Conservation (phyloP, 106 monocot species). For the Cymbidium sinense region DNA sequence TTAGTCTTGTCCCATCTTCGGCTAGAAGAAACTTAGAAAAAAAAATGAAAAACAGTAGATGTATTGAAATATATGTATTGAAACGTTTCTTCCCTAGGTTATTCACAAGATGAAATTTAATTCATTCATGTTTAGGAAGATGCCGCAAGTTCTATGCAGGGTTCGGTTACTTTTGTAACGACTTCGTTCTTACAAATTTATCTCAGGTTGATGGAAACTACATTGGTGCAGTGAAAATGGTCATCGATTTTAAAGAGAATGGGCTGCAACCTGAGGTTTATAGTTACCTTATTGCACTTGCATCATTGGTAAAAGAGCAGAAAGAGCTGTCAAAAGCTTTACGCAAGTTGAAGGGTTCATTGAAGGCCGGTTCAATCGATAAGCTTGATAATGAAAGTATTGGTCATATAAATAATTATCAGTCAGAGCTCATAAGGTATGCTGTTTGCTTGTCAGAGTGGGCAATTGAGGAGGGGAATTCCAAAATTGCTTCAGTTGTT, state of each 20-base stretch:
- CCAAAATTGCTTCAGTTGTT: slow-evolving; percentile 31
- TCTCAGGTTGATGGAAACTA: slow-evolving; percentile 77
- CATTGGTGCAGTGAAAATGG: slow-evolving; percentile 61
- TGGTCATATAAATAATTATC: slow-evolving; percentile 44
- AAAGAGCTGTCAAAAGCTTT: slow-evolving; percentile 88
- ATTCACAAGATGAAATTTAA: background rate
- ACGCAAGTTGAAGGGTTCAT: slow-evolving; percentile 42
- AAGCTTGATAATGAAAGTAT: slow-evolving; percentile 38
- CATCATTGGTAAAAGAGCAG: slow-evolving; percentile 96
- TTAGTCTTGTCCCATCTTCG: no score
- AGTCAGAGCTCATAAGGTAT: slow-evolving; percentile 47
- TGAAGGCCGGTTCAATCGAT: slow-evolving; percentile 32
- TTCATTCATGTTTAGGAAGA: background rate
- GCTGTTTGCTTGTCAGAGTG: slow-evolving; percentile 57
- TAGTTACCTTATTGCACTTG: slow-evolving; percentile 77
- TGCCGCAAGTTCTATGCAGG: background rate
- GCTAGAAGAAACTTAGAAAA: background rate
- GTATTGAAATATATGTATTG: no score
- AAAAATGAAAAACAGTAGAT: background rate
- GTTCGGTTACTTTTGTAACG: background rate
- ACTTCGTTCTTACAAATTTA: slow-evolving; percentile 3
- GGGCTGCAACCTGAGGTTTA: slow-evolving; percentile 75
- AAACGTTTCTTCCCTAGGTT: background rate
- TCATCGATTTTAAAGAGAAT: slow-evolving; percentile 70
- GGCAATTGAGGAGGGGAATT: slow-evolving; percentile 59